phyloP scores from a whole-genome alignment of 202 grass and related monocot genomes.

The Dendrocalamus latiflorus region DNA sequence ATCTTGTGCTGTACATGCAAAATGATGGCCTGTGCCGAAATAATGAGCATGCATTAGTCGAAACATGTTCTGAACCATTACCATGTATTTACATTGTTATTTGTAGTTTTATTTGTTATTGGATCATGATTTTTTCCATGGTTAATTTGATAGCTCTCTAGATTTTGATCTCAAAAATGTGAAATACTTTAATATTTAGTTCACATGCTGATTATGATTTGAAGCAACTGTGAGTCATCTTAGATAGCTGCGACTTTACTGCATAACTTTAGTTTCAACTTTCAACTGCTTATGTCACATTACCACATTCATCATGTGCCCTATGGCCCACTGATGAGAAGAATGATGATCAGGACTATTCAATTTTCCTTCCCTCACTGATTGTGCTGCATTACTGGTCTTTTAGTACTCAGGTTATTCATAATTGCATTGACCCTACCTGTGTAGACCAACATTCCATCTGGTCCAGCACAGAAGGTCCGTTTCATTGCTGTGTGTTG shows the following conservation, averaged over 20 bases:
- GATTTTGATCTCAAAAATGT: background rate
- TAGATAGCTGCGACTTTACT: background rate
- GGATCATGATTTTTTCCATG: background rate
- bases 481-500: background rate
- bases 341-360: background rate
- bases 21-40: background rate
- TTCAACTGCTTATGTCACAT: background rate
- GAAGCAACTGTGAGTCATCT: background rate
- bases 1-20: background rate
- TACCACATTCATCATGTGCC: background rate
- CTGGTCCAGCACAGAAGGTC: background rate
- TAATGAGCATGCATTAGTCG: background rate
- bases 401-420: conserved; percentile 3
- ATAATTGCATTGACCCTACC: conserved; percentile 16
- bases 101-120: background rate
- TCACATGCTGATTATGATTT: background rate
- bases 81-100: background rate
- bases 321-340: background rate
- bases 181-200: background rate
- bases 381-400: background rate
- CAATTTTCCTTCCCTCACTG: background rate
- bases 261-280: background rate
- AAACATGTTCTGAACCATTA: background rate
- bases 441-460: background rate
- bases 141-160: background rate